Evolutionary conservation across 2,329 filamentous ascomycete genomes (phyloP), one percentile per base, ranked within the genome.

Genomic region (Fusarium transvaalense): DNA sequence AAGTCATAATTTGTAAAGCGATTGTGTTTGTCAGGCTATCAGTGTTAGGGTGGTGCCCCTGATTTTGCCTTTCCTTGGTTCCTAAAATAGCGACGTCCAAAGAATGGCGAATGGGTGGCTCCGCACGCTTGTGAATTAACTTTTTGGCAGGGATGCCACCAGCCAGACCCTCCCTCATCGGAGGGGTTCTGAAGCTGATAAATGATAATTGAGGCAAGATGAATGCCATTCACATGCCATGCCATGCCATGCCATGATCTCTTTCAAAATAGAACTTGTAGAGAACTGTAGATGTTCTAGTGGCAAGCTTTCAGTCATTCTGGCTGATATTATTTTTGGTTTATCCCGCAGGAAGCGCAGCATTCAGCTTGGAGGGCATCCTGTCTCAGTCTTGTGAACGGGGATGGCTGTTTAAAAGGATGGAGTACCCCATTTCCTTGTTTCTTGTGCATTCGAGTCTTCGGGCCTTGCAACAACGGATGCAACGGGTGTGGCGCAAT

Each of bases 81-180:
- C 71, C 64, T 75, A 74, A 72, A 75, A 75, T 75, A 74, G 73
- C 42, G 32, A 62, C 32, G 52, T 51, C 37, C 42, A 31, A n/a
- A 31, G 56, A 43, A 54, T 54, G 23, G 52, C 14, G 35, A 46
- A 59, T 43, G 56, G 29, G 63, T 61, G 60, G 59, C 61, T 47
- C 45, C 38, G 54, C 53, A 53, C 21, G 35, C 34, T 68, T 64
- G 43, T 9, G 47, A 51, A 47, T 48, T 59, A 56, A 27, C 35
- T 45, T 39, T 39, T 19, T 35, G 15, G 41, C 61, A 73, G 61
- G 63, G 69, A 71, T 72, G 27, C 41, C 34, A 64, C 59, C 46
- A 68, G 53, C 60, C n/a, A n/a, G n/a, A n/a, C n/a, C n/a, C n/a
- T n/a, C 52, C 46, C 46, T 56, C 42, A 23, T 29, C 25, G 21